phyloP scores from a whole-genome alignment of 495 filamentous ascomycete species.

The Podospora didyma region DNA sequence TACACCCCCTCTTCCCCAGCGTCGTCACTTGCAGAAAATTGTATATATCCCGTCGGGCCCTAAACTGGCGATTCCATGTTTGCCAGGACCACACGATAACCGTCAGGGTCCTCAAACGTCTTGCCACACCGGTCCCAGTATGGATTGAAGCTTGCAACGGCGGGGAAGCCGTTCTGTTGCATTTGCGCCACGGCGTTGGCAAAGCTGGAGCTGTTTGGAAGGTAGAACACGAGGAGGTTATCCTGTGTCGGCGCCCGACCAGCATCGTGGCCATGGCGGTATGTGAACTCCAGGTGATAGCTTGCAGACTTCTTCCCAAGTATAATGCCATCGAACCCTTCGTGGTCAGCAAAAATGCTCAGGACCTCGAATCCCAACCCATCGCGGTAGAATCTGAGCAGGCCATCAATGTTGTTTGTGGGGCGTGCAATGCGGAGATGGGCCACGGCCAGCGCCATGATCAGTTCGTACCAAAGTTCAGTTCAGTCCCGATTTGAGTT shows the following conservation, averaged over 20 bases:
- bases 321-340: slow-evolving; percentile 30
- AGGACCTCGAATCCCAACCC: slow-evolving; percentile 29
- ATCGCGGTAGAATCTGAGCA: slow-evolving; percentile 31
- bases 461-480: background rate
- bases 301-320: slow-evolving; percentile 20
- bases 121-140: slow-evolving; percentile 32
- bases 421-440: slow-evolving; percentile 32
- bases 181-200: slow-evolving; percentile 22
- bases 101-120: slow-evolving; percentile 35
- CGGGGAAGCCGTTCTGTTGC: slow-evolving; percentile 16
- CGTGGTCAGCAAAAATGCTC: slow-evolving; percentile 21
- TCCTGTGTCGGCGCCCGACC: slow-evolving; percentile 31
- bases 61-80: slow-evolving; percentile 25
- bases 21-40: background rate
- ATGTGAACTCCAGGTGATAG: slow-evolving; percentile 34
- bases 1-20: background rate
- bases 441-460: slow-evolving; percentile 18
- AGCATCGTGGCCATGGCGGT: slow-evolving; percentile 16
- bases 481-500: background rate
- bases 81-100: slow-evolving; percentile 32
- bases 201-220: slow-evolving; percentile 18
- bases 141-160: slow-evolving; percentile 28
- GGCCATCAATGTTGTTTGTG: slow-evolving; percentile 25
- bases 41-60: background rate
- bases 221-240: slow-evolving; percentile 33